These are phyloP conservation scores for Fusarium concolor DNA, from an alignment of 2,329 filamentous ascomycete genomes.

Conservation along the genomic window DNA sequence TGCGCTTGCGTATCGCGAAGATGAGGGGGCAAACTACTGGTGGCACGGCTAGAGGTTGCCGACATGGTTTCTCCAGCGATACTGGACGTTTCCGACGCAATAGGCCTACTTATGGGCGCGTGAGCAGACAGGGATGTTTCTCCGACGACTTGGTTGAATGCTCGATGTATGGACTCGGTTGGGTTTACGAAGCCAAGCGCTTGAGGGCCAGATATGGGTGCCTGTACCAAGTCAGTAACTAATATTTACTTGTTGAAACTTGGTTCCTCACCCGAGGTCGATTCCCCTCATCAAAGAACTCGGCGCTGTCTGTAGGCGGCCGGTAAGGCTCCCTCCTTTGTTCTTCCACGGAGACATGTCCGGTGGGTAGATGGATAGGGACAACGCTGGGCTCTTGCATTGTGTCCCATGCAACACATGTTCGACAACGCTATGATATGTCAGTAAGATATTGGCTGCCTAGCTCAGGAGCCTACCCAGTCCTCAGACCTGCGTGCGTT, in stretches of 20 bases:
- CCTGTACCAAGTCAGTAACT: constrained; percentile 38
- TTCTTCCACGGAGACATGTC: constrained; percentile 51
- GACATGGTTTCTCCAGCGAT: constrained; percentile 19
- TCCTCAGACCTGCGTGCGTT: constrained; percentile 44
- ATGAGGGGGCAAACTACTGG: constrained; percentile 16
- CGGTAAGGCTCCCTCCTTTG: constrained; percentile 18
- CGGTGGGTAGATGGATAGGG: constrained; percentile 48
- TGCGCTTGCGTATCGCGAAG: too few species aligned
- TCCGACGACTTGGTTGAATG: neutral
- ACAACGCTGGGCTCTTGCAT: constrained; percentile 52
- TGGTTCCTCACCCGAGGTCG: constrained; percentile 33
- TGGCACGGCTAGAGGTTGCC: constrained; percentile 4
- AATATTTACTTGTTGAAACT: neutral
- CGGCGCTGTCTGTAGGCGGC: constrained; percentile 22
- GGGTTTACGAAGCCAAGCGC: constrained; percentile 39
- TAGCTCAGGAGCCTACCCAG: constrained; percentile 43
- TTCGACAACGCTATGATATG: constrained; percentile 48
- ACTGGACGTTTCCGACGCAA: constrained; percentile 22
- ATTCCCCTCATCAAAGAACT: constrained; percentile 45
- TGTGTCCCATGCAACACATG: constrained; percentile 51
- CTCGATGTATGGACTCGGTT: neutral
- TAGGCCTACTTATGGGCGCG: neutral
- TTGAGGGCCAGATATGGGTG: constrained; percentile 42
- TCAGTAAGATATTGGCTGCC: constrained; percentile 4
- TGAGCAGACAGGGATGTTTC: neutral